These are phyloP conservation scores for Erythrophleum ivorense DNA, from an alignment of 331 rosid genomes.

Conservation along the genomic window DNA sequence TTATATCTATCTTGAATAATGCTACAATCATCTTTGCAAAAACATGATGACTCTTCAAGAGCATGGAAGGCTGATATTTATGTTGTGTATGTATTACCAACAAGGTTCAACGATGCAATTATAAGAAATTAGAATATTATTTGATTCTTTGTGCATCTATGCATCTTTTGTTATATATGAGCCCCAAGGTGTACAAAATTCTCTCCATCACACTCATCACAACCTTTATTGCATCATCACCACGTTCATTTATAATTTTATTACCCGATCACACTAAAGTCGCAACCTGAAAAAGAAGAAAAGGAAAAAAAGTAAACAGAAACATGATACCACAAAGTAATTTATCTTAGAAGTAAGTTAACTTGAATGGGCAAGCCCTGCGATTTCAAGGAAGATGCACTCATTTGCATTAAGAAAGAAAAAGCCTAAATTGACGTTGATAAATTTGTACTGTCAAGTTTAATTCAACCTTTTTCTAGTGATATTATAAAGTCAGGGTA, in stretches of 20 bases:
- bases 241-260: conserved; percentile 5
- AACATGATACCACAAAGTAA: background rate
- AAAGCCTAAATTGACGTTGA: background rate
- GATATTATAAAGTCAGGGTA: conserved; percentile 2
- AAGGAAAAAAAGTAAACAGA: background rate
- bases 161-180: background rate
- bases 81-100: background rate
- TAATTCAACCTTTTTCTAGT: background rate
- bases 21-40: background rate
- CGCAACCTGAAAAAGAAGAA: conserved; percentile 24
- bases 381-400: conserved; percentile 3
- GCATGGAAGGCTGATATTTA: background rate
- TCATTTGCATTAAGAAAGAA: background rate
- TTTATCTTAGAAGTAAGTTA: background rate
- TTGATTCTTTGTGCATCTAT: background rate
- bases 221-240: conserved; percentile 43
- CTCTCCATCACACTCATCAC: conserved; percentile 3
- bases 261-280: conserved; percentile 22
- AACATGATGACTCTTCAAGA: background rate
- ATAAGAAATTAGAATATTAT: background rate
- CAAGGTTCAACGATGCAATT: background rate
- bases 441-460: conserved; percentile 31
- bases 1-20: too few species aligned
- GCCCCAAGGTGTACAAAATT: background rate
- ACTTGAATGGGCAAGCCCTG: background rate